phyloP scores from a whole-genome alignment of 768 basidiomycete genomes.

The Mycena belliarum region DNA sequence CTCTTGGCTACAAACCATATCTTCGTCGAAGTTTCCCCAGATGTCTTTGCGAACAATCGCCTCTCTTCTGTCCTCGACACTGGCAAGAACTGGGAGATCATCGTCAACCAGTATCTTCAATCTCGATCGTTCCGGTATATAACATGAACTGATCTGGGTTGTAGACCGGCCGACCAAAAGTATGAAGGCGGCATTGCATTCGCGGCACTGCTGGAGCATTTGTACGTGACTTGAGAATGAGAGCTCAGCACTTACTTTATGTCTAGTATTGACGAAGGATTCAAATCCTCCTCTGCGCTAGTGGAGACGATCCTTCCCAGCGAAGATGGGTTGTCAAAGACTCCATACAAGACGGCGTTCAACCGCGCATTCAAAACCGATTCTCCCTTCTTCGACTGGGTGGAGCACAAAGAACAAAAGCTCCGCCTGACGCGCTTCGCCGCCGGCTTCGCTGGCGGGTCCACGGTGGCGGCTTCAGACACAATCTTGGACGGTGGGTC shows the following conservation, averaged over 20 bases:
- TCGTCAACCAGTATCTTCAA: background rate
- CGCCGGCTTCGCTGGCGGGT: background rate
- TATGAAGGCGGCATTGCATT: background rate
- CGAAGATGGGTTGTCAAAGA: background rate
- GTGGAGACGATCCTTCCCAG: background rate
- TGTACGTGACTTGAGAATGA: background rate
- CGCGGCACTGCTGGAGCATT: background rate
- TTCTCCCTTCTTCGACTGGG: background rate
- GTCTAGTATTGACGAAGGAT: background rate
- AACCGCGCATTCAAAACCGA: background rate
- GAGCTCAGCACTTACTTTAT: too few species aligned
- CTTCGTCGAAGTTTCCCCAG: constrained; percentile 28
- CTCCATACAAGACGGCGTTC: background rate
- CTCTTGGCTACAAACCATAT: constrained; percentile 31
- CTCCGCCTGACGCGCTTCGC: background rate
- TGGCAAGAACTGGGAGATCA: constrained; percentile 4
- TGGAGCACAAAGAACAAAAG: background rate
- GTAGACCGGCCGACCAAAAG: too few species aligned
- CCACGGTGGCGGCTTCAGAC: background rate
- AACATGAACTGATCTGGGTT: too few species aligned
- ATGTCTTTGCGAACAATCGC: constrained; percentile 31
- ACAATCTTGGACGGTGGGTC: background rate
- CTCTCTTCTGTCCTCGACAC: constrained; percentile 27
- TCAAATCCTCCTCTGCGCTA: background rate
- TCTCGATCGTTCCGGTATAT: too few species aligned